Base-by-base conservation (phyloP, 1,284 basidiomycete genomes). In the Fomitiporia mediterranea region DNA sequence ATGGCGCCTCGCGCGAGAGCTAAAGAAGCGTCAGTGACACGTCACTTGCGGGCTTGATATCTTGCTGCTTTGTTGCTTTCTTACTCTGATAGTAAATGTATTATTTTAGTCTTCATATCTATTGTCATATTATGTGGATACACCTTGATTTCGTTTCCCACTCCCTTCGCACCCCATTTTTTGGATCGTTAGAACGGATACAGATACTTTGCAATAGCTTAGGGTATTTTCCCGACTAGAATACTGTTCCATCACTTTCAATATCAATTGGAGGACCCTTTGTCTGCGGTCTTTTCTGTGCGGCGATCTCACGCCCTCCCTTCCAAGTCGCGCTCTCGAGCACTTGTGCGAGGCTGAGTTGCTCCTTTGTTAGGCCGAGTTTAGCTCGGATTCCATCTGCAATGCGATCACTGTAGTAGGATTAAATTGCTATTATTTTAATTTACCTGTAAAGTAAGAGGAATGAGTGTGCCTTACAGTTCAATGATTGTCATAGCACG, bases 271-370 rank as follows among this genome's bases (percentile, higher is more conserved):
- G 94, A 0, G 93, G 94, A 0, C 91, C 92, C 2, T 86, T 84
- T 0, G 82, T 86, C 44, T 76, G 72, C 0, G 86, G 86, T 15
- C 94, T 74, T 68, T 83, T 86, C 66, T 78, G 70, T 68, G 84
- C 89, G 0, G 95, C 95, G 46, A 98, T 91, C 71, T 96, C 91
- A 4, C 94, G 77, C 0, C 90, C 95, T 2, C 92, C 94, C 67
- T 95, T 96, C 96, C 95, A 98, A 0, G 94, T 98, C 1, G 93
- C 94, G 51, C 86, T 86, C 71, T 98, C 95, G 28, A 98, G 75
- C 0, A 98, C 86, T 70, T 98, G 96, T 0, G 91, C 86, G 9
- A 97, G 80, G 0, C 82, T 80, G 28, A 86, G 75, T 54, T 84
- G 72, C 1, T 73, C 74, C 3, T 66, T 66, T 2, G 70, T 73